Evolutionary conservation across 2,329 filamentous ascomycete genomes (phyloP).

Genomic region (Blastomyces gilchristii): DNA sequence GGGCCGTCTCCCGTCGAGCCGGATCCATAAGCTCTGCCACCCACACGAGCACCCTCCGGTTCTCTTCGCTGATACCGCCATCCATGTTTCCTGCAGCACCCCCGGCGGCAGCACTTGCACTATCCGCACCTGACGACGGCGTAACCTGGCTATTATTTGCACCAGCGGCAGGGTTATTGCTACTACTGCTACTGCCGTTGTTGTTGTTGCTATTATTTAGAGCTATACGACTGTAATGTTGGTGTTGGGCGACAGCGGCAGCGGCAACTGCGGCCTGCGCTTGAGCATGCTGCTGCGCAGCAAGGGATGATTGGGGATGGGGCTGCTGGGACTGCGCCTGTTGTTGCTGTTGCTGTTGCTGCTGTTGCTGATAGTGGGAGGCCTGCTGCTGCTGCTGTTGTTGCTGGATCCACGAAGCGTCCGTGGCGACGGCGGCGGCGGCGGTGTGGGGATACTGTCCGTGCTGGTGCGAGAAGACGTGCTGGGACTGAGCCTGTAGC

Average conservation of each 20-base stretch:
- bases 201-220: slow-evolving; percentile 52
- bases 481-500: slow-evolving; percentile 45
- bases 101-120: background rate
- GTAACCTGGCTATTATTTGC: slow-evolving; percentile 29
- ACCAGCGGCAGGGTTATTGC: slow-evolving; percentile 18
- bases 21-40: slow-evolving; percentile 87
- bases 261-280: slow-evolving; percentile 38
- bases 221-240: slow-evolving; percentile 63
- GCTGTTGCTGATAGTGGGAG: slow-evolving; percentile 29
- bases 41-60: slow-evolving; percentile 82
- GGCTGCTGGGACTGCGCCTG: slow-evolving; percentile 26
- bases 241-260: slow-evolving; percentile 36
- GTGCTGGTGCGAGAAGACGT: slow-evolving; percentile 52
- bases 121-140: background rate
- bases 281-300: slow-evolving; percentile 34
- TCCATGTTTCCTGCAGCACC: slow-evolving; percentile 42
- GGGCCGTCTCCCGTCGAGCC: slow-evolving; percentile 73
- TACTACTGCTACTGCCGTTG: slow-evolving; percentile 12
- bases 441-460: slow-evolving; percentile 38
- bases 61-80: slow-evolving; percentile 71
- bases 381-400: slow-evolving; percentile 30
- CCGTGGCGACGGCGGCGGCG: slow-evolving; percentile 26
- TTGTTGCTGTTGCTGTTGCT: slow-evolving; percentile 29
- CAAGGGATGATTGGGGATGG: slow-evolving; percentile 27
- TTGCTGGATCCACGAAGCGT: slow-evolving; percentile 37